Conservation (phyloP, 495 filamentous ascomycete species). For the Chaetomium cochliodes region DNA sequence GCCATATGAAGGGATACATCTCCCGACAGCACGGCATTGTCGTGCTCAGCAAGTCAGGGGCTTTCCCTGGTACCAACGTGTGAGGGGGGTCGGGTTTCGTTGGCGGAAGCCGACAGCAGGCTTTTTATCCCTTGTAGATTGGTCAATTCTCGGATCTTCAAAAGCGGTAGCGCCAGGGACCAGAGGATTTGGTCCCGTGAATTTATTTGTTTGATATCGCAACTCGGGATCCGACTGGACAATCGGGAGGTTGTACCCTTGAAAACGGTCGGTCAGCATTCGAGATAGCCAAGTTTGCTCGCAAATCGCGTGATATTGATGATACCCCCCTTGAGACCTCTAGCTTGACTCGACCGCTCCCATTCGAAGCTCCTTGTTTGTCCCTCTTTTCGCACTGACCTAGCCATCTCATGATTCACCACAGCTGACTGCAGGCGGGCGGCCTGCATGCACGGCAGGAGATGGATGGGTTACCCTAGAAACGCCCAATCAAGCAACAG, state of each 20-base stretch:
- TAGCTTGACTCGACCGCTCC: neutral
- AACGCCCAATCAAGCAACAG: constrained; percentile 26
- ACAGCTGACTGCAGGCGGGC: neutral
- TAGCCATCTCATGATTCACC: neutral
- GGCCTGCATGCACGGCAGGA: neutral
- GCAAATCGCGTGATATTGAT: neutral
- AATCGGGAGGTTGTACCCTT: neutral
- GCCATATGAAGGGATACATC: constrained; percentile 97
- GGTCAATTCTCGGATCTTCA: neutral
- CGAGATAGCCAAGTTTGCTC: no score
- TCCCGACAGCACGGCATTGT: constrained; percentile 82
- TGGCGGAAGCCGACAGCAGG: neutral
- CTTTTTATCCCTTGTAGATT: neutral
- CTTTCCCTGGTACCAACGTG: constrained; percentile 93
- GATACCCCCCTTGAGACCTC: neutral
- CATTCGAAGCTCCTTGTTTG: neutral
- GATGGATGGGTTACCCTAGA: constrained; percentile 25
- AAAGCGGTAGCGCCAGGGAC: neutral
- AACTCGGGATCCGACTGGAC: neutral
- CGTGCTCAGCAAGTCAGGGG: constrained; percentile 84
- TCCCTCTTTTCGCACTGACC: neutral
- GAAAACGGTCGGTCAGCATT: neutral
- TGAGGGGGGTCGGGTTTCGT: constrained; percentile 44
- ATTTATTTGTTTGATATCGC: neutral
- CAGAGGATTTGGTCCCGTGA: neutral